phyloP scores from a whole-genome alignment of 176 grass and related monocot species.

The Aegilops speltoides region DNA sequence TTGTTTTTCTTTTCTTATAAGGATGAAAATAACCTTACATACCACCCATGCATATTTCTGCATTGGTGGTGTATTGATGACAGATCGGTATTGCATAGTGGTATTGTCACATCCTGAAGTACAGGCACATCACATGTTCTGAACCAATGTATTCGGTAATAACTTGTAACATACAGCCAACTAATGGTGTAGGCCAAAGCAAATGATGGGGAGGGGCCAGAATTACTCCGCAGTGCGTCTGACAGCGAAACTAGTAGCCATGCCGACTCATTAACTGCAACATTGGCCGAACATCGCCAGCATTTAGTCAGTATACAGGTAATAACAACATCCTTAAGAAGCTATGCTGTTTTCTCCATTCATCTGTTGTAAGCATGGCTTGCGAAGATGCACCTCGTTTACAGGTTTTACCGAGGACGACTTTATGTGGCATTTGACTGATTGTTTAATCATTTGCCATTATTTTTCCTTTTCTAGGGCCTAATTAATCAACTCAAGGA shows the following conservation, averaged over 20 bases:
- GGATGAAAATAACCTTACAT: neutral
- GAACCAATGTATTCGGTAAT: neutral
- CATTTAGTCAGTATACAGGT: constrained; percentile 99
- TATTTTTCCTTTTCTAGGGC: constrained; percentile 57
- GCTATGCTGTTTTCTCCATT: neutral
- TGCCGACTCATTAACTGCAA: constrained; percentile 86
- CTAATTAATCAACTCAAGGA: constrained; percentile 98
- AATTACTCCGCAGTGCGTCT: constrained; percentile 77
- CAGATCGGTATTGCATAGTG: neutral
- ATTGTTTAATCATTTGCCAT: constrained; percentile 25
- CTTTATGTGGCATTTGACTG: constrained; percentile 22
- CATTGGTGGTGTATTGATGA: neutral
- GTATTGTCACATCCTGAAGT: neutral
- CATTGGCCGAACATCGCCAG: constrained; percentile 92
- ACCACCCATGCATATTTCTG: neutral
- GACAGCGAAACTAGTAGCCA: constrained; percentile 72
- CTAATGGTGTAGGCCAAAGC: constrained; percentile 77
- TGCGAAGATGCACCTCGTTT: neutral
- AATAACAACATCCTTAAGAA: constrained; percentile 29
- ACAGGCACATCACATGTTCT: constrained; percentile 1
- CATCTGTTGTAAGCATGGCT: neutral
- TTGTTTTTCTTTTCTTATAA: neutral
- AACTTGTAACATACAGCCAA: neutral
- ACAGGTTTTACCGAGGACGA: constrained; percentile 25
- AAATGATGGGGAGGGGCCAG: constrained; percentile 93